Evolutionary conservation across 495 filamentous ascomycete genomes (phyloP), one percentile per base, ranked within the genome.

Genomic region (Xylaria venustula): DNA sequence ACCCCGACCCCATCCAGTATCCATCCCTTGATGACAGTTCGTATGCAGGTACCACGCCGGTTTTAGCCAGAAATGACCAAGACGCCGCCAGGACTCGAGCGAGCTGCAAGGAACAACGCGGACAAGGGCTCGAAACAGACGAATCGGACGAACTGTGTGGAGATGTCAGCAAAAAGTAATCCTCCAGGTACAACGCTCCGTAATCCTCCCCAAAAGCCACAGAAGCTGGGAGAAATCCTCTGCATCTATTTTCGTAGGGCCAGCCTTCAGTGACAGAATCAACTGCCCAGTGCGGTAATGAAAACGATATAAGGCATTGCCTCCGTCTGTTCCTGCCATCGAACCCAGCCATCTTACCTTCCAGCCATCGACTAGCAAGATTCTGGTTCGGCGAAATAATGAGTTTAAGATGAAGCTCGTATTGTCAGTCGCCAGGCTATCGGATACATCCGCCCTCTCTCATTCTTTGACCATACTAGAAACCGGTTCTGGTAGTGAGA

Each of bases 21-120:
- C 40, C 40, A 32, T 45, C 17, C 53, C 25, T 44, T 30, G 37
- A 22, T 45, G 53, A 45, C 37, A 45, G 53, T 45, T 42, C 53
- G 40, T 34, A 55, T 55, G 53, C 53, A 55, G 53, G 53, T 55
- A 55, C n/a, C 53, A 55, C 17, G 22, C 37, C 7, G 14, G 14
- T 7, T 40, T 40, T 40, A 3, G 15, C 37, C 7, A 40, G 37
- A 12, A 40, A 5, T 8, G 30, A 34, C 30, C 30, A 5, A 34
- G 30, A 34, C 30, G 11, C 30, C 5, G 30, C 30, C 30, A 34
- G 30, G 30, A 34, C 26, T 45, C 14, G 30, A 1, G 11, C 5
- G 5, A 5, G 53, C 54, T 58, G 54, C 54, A 58, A 58, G 54
- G 54, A 49, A 58, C 54, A 11, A n/a, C 44, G 44, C 45, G 45